These are phyloP conservation scores for Alternaria panax DNA, from an alignment of 2,329 filamentous ascomycete species.

Conservation along the genomic window DNA sequence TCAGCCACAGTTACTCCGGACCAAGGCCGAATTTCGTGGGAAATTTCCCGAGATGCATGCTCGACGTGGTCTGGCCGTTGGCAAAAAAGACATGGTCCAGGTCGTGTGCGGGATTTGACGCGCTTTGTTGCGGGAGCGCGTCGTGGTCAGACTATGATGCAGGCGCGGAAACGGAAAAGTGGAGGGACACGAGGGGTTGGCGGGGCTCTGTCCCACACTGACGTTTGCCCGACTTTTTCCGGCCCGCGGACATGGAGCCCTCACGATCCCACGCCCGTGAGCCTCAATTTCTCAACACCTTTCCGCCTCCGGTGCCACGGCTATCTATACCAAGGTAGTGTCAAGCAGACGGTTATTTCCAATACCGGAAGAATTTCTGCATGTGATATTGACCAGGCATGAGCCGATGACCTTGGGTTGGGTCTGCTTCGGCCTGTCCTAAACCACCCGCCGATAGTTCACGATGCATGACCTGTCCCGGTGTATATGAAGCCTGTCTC, in stretches of 20 bases:
- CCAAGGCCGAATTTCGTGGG: conserved; percentile 10
- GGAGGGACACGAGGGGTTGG: conserved; percentile 33
- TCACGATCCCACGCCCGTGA: conserved; percentile 5
- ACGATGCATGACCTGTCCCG: not conserved
- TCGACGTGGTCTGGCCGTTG: conserved; percentile 8
- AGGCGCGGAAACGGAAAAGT: conserved; percentile 27
- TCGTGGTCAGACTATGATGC: conserved; percentile 24
- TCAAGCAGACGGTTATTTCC: not conserved
- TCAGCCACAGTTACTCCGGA: conserved; percentile 13
- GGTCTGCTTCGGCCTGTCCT: not conserved
- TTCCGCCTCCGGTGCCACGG: not conserved
- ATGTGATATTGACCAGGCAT: not conserved
- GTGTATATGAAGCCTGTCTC: not conserved
- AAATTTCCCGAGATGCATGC: not conserved
- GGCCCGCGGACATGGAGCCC: conserved; percentile 33
- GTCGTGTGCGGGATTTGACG: conserved; percentile 13
- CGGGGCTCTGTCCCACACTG: conserved; percentile 8
- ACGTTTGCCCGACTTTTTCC: conserved; percentile 36
- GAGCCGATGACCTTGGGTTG: not conserved
- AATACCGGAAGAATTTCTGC: conserved; percentile 3
- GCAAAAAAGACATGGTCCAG: not conserved
- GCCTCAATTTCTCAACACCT: not conserved
- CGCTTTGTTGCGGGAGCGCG: conserved; percentile 38
- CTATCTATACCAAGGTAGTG: not conserved
- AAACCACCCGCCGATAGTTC: not conserved